Conservation (phyloP, 495 filamentous ascomycete species). For the Lichenothelia convexa region DNA sequence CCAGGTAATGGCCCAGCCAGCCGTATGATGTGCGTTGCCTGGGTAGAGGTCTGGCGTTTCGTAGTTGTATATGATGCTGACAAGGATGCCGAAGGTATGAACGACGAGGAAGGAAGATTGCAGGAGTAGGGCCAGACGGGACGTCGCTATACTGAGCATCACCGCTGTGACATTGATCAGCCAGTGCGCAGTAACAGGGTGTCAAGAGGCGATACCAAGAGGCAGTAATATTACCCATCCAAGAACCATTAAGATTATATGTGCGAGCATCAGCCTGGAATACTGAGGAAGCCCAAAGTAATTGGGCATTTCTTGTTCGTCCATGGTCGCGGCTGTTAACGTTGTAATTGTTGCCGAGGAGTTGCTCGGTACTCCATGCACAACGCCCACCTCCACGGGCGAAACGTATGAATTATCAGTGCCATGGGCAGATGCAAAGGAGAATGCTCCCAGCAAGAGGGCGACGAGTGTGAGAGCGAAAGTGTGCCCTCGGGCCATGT, state of each 20-base stretch:
- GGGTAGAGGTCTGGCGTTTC: conserved; percentile 77
- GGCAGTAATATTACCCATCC: conserved; percentile 77
- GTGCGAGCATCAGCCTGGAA: conserved; percentile 47
- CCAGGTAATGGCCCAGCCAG: conserved; percentile 74
- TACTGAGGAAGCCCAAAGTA: conserved; percentile 63
- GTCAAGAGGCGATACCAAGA: conserved; percentile 33
- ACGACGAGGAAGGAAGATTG: conserved; percentile 60
- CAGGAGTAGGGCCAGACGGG: conserved; percentile 48
- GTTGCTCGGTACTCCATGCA: background rate
- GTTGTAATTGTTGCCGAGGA: background rate
- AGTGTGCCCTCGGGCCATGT: conserved; percentile 9
- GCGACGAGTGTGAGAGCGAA: conserved; percentile 13
- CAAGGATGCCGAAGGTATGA: conserved; percentile 51
- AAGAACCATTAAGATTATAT: conserved; percentile 63
- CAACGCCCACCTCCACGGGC: conserved; percentile 7
- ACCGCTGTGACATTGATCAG: conserved; percentile 33
- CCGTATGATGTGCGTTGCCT: conserved; percentile 72
- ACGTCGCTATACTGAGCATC: conserved; percentile 70
- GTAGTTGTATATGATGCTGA: conserved; percentile 61
- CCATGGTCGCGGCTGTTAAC: too few species aligned
- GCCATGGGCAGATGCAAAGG: conserved; percentile 18
- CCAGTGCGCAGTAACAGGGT: conserved; percentile 1
- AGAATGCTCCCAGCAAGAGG: conserved; percentile 18
- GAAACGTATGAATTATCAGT: conserved; percentile 7
- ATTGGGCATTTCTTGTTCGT: conserved; percentile 21